These are phyloP conservation scores for Malus sieversii DNA, from an alignment of 306 rosid genomes.

Conservation along the genomic window DNA sequence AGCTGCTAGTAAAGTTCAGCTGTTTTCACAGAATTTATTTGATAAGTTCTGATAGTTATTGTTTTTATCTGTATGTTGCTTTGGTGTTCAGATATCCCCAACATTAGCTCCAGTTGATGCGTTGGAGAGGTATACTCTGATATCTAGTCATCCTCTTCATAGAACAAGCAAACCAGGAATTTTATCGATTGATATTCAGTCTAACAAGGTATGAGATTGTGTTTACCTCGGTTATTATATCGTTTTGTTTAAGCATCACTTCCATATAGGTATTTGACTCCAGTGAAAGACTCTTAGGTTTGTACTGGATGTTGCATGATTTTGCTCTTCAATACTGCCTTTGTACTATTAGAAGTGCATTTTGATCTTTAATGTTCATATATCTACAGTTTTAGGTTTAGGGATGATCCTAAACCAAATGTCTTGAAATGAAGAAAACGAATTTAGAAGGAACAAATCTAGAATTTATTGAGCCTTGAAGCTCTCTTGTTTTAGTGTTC, in stretches of 20 bases:
- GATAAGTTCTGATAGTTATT: neutral
- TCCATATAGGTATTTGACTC: neutral
- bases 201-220: constrained; percentile 49
- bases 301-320: neutral
- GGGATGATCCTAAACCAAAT: neutral
- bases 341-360: neutral
- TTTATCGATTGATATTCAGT: constrained; percentile 63
- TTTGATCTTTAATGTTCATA: neutral
- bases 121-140: constrained; percentile 80
- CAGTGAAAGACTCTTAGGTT: neutral
- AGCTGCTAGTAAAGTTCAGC: neutral
- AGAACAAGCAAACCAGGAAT: constrained; percentile 96
- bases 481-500: neutral
- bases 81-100: constrained; percentile 58
- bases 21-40: neutral
- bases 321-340: neutral
- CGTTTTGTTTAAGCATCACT: neutral
- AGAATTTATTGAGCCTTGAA: neutral
- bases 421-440: neutral
- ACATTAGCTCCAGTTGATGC: constrained; percentile 78
- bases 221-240: neutral
- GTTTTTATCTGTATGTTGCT: neutral
- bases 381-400: neutral
- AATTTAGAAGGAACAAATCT: neutral
- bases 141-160: constrained; percentile 95